Conservation (phyloP, 208 protist genomes). For the Crithidia expoeki region DNA sequence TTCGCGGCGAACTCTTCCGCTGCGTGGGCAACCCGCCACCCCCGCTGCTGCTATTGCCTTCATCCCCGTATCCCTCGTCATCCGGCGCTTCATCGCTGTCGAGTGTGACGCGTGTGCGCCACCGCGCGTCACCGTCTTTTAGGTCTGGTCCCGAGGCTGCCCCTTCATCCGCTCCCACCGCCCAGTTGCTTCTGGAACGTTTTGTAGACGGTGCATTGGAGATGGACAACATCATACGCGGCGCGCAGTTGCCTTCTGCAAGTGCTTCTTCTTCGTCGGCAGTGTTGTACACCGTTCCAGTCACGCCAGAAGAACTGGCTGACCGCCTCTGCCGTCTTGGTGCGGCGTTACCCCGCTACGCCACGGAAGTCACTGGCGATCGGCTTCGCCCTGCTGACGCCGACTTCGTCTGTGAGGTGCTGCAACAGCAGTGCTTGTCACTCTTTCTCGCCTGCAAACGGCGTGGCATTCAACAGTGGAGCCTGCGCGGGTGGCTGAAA, state of each 20-base stretch:
- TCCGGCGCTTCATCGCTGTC: neutral
- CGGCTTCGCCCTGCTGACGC: slow-evolving; percentile 32
- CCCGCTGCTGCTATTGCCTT: neutral
- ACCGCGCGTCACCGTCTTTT: neutral
- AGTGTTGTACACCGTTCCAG: neutral
- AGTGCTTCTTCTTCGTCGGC: neutral
- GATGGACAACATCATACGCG: slow-evolving; percentile 13
- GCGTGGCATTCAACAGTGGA: slow-evolving; percentile 49
- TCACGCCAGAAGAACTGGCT: slow-evolving; percentile 54
- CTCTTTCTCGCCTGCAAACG: slow-evolving; percentile 41
- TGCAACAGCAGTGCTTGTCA: slow-evolving; percentile 38
- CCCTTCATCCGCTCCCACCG: neutral
- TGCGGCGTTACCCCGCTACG: slow-evolving; percentile 40
- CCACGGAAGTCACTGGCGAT: slow-evolving; percentile 27
- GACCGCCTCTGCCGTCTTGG: slow-evolving; percentile 69
- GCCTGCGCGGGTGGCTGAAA: slow-evolving; percentile 38
- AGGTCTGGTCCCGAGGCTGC: neutral
- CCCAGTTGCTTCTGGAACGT: slow-evolving; percentile 5
- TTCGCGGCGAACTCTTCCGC: slow-evolving; percentile 31
- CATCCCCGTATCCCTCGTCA: neutral
- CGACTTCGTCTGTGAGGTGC: slow-evolving; percentile 30
- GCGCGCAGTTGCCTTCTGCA: neutral
- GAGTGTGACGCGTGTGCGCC: neutral
- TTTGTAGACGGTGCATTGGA: slow-evolving; percentile 38
- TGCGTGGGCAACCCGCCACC: slow-evolving; percentile 21